These are phyloP conservation scores for Dipodascus albidus DNA, from an alignment of 805 yeast genomes.

Conservation along the genomic window DNA sequence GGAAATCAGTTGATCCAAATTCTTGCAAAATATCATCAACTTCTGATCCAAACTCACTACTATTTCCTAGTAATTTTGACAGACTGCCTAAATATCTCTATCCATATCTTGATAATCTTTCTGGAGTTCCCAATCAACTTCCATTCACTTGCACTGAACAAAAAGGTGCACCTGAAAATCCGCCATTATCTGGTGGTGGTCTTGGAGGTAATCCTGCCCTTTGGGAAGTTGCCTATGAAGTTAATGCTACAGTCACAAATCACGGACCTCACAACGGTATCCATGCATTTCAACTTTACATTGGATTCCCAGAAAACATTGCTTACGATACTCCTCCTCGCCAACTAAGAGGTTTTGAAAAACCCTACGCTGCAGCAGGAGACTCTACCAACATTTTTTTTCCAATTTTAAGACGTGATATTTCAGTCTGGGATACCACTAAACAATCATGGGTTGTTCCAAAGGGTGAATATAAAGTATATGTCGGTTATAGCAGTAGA, in stretches of 20 bases:
- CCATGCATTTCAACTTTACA: slow-evolving; percentile 41
- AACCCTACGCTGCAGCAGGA: slow-evolving; percentile 36
- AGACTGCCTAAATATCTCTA: slow-evolving; percentile 47
- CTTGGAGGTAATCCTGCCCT: slow-evolving; percentile 50
- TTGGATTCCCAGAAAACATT: slow-evolving; percentile 32
- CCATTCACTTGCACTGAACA: slow-evolving; percentile 6
- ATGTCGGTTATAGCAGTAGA: slow-evolving; percentile 31
- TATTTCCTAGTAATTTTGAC: slow-evolving; percentile 40
- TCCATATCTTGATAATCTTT: slow-evolving; percentile 31
- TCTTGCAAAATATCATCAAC: neutral
- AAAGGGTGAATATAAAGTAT: slow-evolving; percentile 42
- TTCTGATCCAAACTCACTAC: slow-evolving; percentile 31
- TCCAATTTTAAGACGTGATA: slow-evolving; percentile 39
- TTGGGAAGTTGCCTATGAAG: slow-evolving; percentile 41
- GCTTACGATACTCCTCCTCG: slow-evolving; percentile 40
- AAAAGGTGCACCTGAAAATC: slow-evolving; percentile 17
- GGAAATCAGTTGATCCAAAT: slow-evolving; percentile 22
- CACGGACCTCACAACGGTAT: slow-evolving; percentile 37
- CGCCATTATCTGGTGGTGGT: slow-evolving; percentile 33
- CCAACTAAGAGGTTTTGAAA: slow-evolving; percentile 46
- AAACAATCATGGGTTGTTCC: slow-evolving; percentile 48
- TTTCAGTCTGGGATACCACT: slow-evolving; percentile 44
- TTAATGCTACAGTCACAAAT: slow-evolving; percentile 36
- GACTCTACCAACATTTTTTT: slow-evolving; percentile 30
- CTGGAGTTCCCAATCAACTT: neutral